A percentile compares a stretch with the other conserved stretches of the same genome.
Evolutionary conservation across 441 rosid species (phyloP).

Genomic region (Hura crepitans): DNA sequence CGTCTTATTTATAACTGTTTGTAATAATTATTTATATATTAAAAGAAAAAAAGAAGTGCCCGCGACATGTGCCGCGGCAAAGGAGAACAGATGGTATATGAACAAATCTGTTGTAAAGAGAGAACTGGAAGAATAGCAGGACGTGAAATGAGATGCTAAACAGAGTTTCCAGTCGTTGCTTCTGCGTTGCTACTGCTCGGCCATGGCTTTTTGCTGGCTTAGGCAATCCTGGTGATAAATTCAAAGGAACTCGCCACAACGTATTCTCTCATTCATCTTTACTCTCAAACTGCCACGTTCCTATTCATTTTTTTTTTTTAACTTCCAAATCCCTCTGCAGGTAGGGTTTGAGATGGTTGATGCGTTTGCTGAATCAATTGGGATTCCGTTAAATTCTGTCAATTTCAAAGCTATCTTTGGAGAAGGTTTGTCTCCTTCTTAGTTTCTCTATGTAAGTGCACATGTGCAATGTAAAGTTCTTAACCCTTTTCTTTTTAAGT

Average conservation of each 20-base stretch:
- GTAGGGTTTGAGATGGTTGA: slow-evolving; percentile 81
- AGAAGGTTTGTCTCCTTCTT: slow-evolving; percentile 41
- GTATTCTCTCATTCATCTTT: slow-evolving; percentile 28
- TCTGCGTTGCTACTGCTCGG: slow-evolving; percentile 43
- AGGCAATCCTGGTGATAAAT: slow-evolving; percentile 91
- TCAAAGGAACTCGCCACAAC: slow-evolving; percentile 75
- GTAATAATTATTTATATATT: too few species aligned
- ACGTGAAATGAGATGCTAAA: slow-evolving; percentile 27
- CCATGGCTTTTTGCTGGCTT: slow-evolving; percentile 88
- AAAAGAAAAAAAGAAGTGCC: too few species aligned
- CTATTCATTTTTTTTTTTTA: not conserved
- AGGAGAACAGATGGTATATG: too few species aligned
- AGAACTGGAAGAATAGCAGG: not conserved
- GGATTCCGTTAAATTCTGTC: slow-evolving; percentile 45
- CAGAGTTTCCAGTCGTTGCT: slow-evolving; percentile 38
- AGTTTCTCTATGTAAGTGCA: not conserved
- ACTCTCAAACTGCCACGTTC: not conserved
- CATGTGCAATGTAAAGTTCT: not conserved
- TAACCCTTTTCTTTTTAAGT: not conserved
- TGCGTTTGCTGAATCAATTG: slow-evolving; percentile 56
- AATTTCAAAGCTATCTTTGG: slow-evolving; percentile 79
- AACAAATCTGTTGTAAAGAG: too few species aligned
- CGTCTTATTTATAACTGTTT: too few species aligned
- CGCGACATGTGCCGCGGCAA: too few species aligned
- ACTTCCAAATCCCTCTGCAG: slow-evolving; percentile 33